These are phyloP conservation scores for Aurantiochytrium sp. DNA, from an alignment of 108 stramenopile species.

Conservation along the genomic window DNA sequence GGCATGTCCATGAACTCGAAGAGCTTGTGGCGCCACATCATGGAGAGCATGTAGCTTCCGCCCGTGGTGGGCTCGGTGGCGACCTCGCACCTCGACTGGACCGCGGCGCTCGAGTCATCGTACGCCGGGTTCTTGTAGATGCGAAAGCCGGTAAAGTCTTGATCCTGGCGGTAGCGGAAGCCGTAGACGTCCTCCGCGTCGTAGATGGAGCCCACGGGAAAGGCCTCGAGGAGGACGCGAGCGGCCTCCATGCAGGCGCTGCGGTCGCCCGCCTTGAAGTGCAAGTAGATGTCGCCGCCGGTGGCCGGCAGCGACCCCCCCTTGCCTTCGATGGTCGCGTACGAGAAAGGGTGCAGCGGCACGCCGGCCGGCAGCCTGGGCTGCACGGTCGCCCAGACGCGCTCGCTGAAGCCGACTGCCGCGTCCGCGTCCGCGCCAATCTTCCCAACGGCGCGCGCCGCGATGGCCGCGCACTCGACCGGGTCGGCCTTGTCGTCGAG, in stretches of 20 bases:
- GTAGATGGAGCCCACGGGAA: background rate
- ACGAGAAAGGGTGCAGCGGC: background rate
- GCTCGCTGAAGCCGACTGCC: slow-evolving; percentile 2
- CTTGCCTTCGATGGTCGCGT: background rate
- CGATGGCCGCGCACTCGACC: background rate
- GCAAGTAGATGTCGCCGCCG: slow-evolving; percentile 10
- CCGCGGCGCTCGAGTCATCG: background rate
- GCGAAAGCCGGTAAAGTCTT: background rate
- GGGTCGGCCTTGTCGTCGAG: background rate
- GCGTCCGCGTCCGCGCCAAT: background rate
- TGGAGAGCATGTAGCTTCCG: background rate
- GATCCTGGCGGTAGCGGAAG: background rate
- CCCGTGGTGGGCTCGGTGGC: background rate
- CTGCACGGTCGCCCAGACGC: background rate
- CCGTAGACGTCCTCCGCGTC: slow-evolving; percentile 12
- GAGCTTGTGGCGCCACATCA: background rate
- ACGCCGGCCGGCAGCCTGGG: background rate
- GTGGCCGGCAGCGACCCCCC: background rate
- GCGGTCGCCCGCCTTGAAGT: background rate
- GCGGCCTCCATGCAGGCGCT: background rate
- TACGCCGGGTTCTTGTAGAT: background rate
- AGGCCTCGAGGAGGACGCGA: background rate
- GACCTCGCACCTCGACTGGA: background rate
- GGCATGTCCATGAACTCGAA: background rate
- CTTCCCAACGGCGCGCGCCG: background rate